Evolutionary conservation across 1,284 basidiomycete genomes (phyloP).

Genomic region (Ustilago crameri): DNA sequence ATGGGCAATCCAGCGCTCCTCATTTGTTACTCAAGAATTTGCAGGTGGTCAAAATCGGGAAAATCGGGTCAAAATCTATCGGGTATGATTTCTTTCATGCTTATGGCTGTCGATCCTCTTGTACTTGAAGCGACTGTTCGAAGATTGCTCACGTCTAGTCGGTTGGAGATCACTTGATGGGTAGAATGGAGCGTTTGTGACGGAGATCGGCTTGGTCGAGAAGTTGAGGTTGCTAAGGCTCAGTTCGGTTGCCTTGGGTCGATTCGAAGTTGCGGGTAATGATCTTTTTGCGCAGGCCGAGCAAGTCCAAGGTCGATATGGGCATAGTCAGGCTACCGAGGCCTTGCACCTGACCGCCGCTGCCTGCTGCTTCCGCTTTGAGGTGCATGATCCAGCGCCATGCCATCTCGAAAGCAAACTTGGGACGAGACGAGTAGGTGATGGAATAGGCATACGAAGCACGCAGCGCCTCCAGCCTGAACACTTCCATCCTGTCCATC

Average conservation of each 20-base stretch:
- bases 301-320: slow-evolving; percentile 17
- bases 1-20: slow-evolving; percentile 21
- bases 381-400: slow-evolving; percentile 34
- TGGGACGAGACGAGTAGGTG: slow-evolving; percentile 18
- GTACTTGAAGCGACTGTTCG: no score
- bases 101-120: no score
- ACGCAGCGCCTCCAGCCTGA: slow-evolving; percentile 19
- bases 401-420: slow-evolving; percentile 42
- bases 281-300: slow-evolving; percentile 25
- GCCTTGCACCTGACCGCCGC: slow-evolving; percentile 4
- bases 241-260: slow-evolving; percentile 12
- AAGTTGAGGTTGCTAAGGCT: slow-evolving; percentile 4
- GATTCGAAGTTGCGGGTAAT: slow-evolving; percentile 28
- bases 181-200: no score
- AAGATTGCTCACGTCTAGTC: background rate
- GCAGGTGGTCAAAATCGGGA: background rate
- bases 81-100: no score
- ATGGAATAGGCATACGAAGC: slow-evolving; percentile 40
- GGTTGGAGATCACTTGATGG: background rate
- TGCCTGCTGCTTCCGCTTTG: slow-evolving; percentile 25
- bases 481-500: slow-evolving; percentile 16
- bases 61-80: no score
- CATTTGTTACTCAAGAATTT: slow-evolving; percentile 9
- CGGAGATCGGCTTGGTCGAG: no score
- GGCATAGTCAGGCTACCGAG: slow-evolving; percentile 22